These are phyloP conservation scores for Malus hybrid DNA, from an alignment of 331 rosid species.

Conservation along the genomic window DNA sequence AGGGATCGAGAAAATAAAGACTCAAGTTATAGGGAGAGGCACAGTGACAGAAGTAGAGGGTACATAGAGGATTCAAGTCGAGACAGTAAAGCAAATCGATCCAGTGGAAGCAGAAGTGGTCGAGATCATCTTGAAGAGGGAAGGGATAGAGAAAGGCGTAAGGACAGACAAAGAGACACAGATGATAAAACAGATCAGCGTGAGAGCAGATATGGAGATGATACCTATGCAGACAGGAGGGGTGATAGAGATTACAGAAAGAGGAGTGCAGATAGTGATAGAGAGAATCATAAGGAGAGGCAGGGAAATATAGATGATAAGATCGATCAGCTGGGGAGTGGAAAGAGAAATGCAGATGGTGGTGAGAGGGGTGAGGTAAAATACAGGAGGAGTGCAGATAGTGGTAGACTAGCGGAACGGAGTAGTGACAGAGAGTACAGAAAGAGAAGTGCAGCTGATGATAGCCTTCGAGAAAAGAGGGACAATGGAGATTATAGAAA, in stretches of 20 bases:
- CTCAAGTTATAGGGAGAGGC: constrained; percentile 34
- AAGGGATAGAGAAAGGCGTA: constrained; percentile 40
- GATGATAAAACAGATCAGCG: constrained; percentile 34
- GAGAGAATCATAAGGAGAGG: constrained; percentile 21
- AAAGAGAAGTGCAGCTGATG: constrained; percentile 19
- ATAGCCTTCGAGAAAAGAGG: constrained; percentile 22
- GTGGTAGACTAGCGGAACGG: constrained; percentile 14
- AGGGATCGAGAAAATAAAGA: constrained; percentile 40
- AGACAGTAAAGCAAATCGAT: constrained; percentile 31
- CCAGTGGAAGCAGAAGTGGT: constrained; percentile 34
- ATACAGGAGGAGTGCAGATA: constrained; percentile 14
- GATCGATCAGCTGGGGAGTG: background rate
- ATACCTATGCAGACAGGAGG: constrained; percentile 20
- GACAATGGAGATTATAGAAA: constrained; percentile 26
- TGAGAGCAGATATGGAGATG: constrained; percentile 21
- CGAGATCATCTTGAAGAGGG: constrained; percentile 28
- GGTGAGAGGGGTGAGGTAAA: constrained; percentile 17
- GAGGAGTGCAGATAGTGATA: background rate
- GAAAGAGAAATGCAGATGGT: constrained; percentile 15
- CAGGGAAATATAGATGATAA: constrained; percentile 18
- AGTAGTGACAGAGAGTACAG: constrained; percentile 29
- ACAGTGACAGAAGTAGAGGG: constrained; percentile 35
- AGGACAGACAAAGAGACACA: constrained; percentile 29
- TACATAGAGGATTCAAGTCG: constrained; percentile 22
- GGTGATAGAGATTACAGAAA: constrained; percentile 32